A percentile compares a stretch with the other conserved stretches of the same genome.
Conservation (phyloP, 805 yeast species). For the Wickerhamiella australiensis region DNA sequence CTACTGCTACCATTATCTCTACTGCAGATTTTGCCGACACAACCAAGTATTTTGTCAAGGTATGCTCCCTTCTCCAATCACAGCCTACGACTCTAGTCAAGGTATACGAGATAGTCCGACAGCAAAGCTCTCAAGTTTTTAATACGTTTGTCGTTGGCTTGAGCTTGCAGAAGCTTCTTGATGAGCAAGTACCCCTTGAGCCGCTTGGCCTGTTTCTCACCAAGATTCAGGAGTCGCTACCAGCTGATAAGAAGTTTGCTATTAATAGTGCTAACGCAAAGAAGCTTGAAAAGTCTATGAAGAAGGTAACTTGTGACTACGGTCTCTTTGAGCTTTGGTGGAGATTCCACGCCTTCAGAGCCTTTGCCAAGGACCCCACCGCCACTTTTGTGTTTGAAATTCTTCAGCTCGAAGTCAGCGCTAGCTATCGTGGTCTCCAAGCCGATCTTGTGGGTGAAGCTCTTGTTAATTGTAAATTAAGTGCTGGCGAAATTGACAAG, state of each 20-base stretch:
- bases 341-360: slow-evolving; percentile 5
- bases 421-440: slow-evolving; percentile 1
- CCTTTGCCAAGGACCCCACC: neutral
- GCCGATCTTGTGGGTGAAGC: slow-evolving; percentile 10
- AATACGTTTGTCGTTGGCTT: slow-evolving; percentile 14
- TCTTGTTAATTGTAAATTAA: neutral
- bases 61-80: slow-evolving; percentile 7
- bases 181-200: neutral
- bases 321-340: slow-evolving; percentile 13
- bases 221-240: neutral
- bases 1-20: slow-evolving; percentile 14
- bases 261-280: neutral
- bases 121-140: slow-evolving; percentile 14
- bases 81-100: slow-evolving; percentile 18
- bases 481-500: neutral
- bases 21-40: slow-evolving; percentile 19
- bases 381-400: neutral
- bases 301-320: neutral
- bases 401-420: neutral
- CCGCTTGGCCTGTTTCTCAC: neutral
- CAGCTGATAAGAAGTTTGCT: neutral
- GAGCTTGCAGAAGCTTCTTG: slow-evolving; percentile 4
- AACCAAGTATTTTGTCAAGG: slow-evolving; percentile 13
- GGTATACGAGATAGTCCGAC: slow-evolving; percentile 15
- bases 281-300: neutral